Percentiles rank a stretch among this genome's conserved stretches.
Conservation (phyloP, 768 basidiomycete genomes). For the Boletus sp. region DNA sequence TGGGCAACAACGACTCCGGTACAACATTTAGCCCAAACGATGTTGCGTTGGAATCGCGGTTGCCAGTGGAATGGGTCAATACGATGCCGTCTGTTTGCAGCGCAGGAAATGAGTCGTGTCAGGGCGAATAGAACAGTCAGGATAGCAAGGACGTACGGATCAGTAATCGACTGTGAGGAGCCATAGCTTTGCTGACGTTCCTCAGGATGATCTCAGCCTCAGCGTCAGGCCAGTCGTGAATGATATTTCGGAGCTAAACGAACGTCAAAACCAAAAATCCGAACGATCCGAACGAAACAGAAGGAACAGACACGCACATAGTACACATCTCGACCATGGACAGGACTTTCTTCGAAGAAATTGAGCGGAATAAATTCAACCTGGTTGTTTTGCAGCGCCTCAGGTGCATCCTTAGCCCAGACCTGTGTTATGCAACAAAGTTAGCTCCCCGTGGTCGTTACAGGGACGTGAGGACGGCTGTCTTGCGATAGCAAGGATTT, state of each 20-base stretch:
- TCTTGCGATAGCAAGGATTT: neutral
- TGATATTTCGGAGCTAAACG: conserved; percentile 25
- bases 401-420: conserved; percentile 17
- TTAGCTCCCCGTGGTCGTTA: neutral
- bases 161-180: conserved; percentile 29
- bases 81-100: conserved; percentile 21
- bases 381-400: conserved; percentile 15
- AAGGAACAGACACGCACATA: conserved; percentile 15
- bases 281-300: neutral
- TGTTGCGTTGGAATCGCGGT: conserved; percentile 1
- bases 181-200: conserved; percentile 31
- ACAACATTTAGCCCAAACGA: conserved; percentile 26
- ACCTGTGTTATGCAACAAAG: conserved; percentile 1
- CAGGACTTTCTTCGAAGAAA: conserved; percentile 18
- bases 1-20: conserved; percentile 44
- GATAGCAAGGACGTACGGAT: conserved; percentile 27
- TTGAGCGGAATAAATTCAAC: conserved; percentile 18
- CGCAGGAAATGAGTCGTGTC: neutral
- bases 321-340: conserved; percentile 21
- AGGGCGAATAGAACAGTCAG: neutral
- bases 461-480: neutral
- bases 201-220: conserved; percentile 32
- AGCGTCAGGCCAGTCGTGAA: conserved; percentile 38
- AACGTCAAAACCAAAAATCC: too few relatives aligned
- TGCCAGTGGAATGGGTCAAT: conserved; percentile 6